Percentiles rank a stretch among this genome's conserved stretches.
These are phyloP conservation scores for Candida sp. DNA, from an alignment of 1,139 yeast genomes.

Conservation along the genomic window DNA sequence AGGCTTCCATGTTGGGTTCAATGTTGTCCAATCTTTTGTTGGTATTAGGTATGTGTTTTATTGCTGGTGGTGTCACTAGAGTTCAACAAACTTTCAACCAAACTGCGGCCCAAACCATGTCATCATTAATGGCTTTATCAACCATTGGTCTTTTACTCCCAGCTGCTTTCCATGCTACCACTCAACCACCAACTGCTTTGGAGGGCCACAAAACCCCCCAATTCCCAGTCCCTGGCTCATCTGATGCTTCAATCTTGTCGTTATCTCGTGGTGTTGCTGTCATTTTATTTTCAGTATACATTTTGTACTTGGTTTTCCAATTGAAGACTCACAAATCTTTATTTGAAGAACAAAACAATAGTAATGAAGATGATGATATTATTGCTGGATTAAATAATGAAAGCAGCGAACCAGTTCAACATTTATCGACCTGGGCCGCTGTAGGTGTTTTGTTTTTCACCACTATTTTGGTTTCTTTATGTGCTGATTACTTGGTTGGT, in stretches of 20 bases:
- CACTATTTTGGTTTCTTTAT: conserved; percentile 80
- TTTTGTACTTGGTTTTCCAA: conserved; percentile 81
- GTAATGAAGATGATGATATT: conserved; percentile 24
- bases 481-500: conserved; percentile 93
- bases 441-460: conserved; percentile 51
- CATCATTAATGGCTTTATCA: conserved; percentile 87
- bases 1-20: conserved; percentile 96
- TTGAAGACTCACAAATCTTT: conserved; percentile 75
- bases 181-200: conserved; percentile 41
- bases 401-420: conserved; percentile 15
- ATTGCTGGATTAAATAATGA: conserved; percentile 1
- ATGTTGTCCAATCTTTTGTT: conserved; percentile 81
- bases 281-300: conserved; percentile 72
- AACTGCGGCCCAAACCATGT: conserved; percentile 98
- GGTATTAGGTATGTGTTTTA: conserved; percentile 93
- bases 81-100: conserved; percentile 88
- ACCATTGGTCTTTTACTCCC: conserved; percentile 88
- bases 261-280: conserved; percentile 87
- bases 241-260: conserved; percentile 56
- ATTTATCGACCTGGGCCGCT: conserved; percentile 40
- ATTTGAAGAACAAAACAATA: conserved; percentile 33
- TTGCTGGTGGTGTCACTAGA: conserved; percentile 88
- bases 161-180: conserved; percentile 90
- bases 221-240: conserved; percentile 39
- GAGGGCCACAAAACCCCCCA: conserved; percentile 19